Percentiles rank a stretch among this genome's conserved stretches.
Evolutionary conservation across 352 stramenopile species (phyloP).

Genomic region (Phytopythium ostracodes): DNA sequence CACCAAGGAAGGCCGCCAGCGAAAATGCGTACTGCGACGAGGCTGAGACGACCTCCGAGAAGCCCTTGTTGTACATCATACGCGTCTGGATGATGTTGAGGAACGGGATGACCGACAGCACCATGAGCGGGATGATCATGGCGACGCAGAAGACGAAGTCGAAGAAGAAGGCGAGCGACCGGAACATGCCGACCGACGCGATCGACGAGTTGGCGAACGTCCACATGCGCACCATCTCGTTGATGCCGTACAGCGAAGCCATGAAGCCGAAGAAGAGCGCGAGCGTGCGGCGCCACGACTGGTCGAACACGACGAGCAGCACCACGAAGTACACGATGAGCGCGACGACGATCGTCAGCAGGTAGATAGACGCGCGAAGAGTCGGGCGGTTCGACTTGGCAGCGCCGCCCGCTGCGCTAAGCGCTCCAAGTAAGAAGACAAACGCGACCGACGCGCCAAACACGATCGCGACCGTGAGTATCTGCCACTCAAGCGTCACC

Average conservation of each 20-base stretch:
- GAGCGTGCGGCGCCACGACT: constrained; percentile 32
- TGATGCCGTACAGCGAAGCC: constrained; percentile 69
- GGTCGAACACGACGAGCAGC: constrained; percentile 29
- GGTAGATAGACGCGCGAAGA: constrained; percentile 51
- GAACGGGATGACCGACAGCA: constrained; percentile 83
- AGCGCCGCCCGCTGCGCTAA: constrained; percentile 25
- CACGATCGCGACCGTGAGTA: constrained; percentile 46
- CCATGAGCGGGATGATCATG: constrained; percentile 72
- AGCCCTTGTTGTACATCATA: constrained; percentile 91
- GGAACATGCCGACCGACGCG: constrained; percentile 59
- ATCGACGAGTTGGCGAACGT: constrained; percentile 71
- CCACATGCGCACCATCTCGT: constrained; percentile 84
- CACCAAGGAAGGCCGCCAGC: constrained; percentile 71
- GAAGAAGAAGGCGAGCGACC: constrained; percentile 82
- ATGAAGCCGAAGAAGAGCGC: constrained; percentile 83
- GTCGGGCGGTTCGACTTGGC: constrained; percentile 34
- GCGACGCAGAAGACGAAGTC: constrained; percentile 76
- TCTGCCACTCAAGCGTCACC: constrained; percentile 61
- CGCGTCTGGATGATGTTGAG: constrained; percentile 86
- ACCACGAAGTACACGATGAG: constrained; percentile 49
- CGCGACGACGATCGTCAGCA: constrained; percentile 30
- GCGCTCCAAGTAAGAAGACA: constrained; percentile 48
- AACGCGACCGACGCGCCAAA: constrained; percentile 51
- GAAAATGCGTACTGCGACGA: constrained; percentile 87
- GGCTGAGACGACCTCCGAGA: constrained; percentile 80